Evolutionary conservation across 148 eudicot species (phyloP).

Genomic region (Camellia granthamiana): DNA sequence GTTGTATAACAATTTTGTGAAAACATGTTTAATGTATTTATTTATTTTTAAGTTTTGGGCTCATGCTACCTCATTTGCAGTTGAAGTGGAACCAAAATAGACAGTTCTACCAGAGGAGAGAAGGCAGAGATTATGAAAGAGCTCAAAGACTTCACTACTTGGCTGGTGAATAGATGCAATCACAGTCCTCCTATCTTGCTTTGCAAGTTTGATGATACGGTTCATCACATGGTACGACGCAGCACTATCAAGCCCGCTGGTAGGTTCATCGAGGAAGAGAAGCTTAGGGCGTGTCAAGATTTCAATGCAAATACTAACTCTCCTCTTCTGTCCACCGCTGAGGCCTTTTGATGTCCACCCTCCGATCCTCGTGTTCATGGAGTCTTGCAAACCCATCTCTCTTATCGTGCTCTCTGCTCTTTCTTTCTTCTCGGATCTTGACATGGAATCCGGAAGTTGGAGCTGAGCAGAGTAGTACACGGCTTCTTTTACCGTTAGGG

Average conservation of each 20-base stretch:
- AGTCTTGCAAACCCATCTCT: slow-evolving; percentile 36
- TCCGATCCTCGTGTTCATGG: slow-evolving; percentile 37
- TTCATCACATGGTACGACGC: slow-evolving; percentile 21
- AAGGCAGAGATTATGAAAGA: slow-evolving; percentile 53
- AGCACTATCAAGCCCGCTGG: slow-evolving; percentile 20
- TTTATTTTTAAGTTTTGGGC: not conserved
- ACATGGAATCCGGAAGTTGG: slow-evolving; percentile 37
- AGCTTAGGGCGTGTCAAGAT: slow-evolving; percentile 31
- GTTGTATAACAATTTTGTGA: no score
- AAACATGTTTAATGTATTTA: no score
- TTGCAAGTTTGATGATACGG: slow-evolving; percentile 13
- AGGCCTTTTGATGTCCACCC: slow-evolving; percentile 36
- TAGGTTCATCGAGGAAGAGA: slow-evolving; percentile 28
- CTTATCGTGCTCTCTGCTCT: slow-evolving; percentile 28
- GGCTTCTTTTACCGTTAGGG: slow-evolving; percentile 32
- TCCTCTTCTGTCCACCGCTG: slow-evolving; percentile 38
- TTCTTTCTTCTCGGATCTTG: slow-evolving; percentile 31
- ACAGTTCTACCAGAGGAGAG: slow-evolving; percentile 49
- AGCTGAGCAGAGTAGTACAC: slow-evolving; percentile 36
- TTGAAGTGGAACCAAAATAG: slow-evolving; percentile 49
- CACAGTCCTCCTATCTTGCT: slow-evolving; percentile 17
- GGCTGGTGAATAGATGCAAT: slow-evolving; percentile 22
- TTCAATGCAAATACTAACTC: slow-evolving; percentile 40
- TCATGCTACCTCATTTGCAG: slow-evolving; percentile 42
- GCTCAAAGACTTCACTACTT: slow-evolving; percentile 19